A percentile compares a stretch with the other conserved stretches of the same genome.
Evolutionary conservation across 106 monocot species (phyloP).

Genomic region (Dendrobium nobile): DNA sequence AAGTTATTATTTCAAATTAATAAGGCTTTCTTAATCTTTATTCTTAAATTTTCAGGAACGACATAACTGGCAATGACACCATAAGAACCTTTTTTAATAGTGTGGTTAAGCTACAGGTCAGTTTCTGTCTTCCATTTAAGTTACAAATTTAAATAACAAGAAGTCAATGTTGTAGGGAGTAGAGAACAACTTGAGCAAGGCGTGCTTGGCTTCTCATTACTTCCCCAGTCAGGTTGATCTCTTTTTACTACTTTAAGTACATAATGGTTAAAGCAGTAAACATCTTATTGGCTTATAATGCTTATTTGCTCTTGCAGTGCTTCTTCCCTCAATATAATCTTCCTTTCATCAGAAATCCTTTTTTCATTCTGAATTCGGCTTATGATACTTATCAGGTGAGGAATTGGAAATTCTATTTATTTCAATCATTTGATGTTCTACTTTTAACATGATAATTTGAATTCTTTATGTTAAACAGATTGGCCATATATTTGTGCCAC

Average conservation of each 20-base stretch:
- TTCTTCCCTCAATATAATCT: conserved; percentile 79
- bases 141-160: background rate
- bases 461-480: conserved; percentile 39
- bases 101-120: conserved; percentile 57
- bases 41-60: conserved; percentile 37
- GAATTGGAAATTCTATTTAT: background rate
- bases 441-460: background rate
- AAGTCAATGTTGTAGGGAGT: conserved; percentile 33
- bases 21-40: background rate
- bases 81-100: conserved; percentile 38
- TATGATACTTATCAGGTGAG: conserved; percentile 86
- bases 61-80: conserved; percentile 53
- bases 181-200: conserved; percentile 34
- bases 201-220: conserved; percentile 28
- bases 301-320: conserved; percentile 44
- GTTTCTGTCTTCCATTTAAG: conserved; percentile 2
- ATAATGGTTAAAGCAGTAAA: background rate
- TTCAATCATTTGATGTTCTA: background rate
- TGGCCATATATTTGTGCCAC: conserved; percentile 70
- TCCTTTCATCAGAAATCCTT: conserved; percentile 56
- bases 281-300: background rate
- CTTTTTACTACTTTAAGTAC: background rate
- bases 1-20: background rate
- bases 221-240: conserved; percentile 33
- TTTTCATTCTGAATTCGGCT: conserved; percentile 84